Percentiles rank a stretch among this genome's conserved stretches.
These are phyloP conservation scores for Mollisiaceae sp. DNA, from an alignment of 2,329 filamentous ascomycete species.

Conservation along the genomic window DNA sequence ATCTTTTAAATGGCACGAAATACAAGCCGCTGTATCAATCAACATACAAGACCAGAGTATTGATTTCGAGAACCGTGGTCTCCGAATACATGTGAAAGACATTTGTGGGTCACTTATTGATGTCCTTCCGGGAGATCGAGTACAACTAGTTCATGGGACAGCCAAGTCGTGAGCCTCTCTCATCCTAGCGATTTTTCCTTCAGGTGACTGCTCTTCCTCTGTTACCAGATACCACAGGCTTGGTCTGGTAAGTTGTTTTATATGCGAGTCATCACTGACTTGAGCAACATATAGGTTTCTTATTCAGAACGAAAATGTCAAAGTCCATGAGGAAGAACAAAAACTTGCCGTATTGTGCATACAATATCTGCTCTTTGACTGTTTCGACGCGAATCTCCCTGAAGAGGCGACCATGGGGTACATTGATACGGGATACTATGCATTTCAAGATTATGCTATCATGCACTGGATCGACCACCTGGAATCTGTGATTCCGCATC, in stretches of 20 bases:
- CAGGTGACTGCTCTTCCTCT: no score
- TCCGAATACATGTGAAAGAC: constrained; percentile 42
- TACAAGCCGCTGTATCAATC: constrained; percentile 47
- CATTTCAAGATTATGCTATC: constrained; percentile 42
- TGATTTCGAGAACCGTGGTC: constrained; percentile 38
- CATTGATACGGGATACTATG: constrained; percentile 29
- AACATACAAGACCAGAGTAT: constrained; percentile 39
- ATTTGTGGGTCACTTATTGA: constrained; percentile 46
- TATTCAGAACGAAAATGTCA: background rate
- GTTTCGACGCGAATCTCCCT: constrained; percentile 29
- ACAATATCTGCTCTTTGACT: constrained; percentile 39
- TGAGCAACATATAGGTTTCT: background rate
- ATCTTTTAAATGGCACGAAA: constrained; percentile 48
- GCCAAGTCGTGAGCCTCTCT: constrained; percentile 45
- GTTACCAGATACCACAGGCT: no score
- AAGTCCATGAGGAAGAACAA: background rate
- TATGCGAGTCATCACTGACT: background rate
- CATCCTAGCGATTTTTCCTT: no score
- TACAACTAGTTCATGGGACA: constrained; percentile 47
- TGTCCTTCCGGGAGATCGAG: constrained; percentile 34
- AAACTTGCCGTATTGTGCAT: constrained; percentile 32
- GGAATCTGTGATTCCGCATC: constrained; percentile 9
- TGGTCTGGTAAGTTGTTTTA: no score
- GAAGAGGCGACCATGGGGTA: constrained; percentile 15
- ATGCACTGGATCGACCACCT: constrained; percentile 41